A percentile compares a stretch with the other conserved stretches of the same genome.
Evolutionary conservation across 2,329 filamentous ascomycete genomes (phyloP).

Genomic region (Fusarium acutatum): DNA sequence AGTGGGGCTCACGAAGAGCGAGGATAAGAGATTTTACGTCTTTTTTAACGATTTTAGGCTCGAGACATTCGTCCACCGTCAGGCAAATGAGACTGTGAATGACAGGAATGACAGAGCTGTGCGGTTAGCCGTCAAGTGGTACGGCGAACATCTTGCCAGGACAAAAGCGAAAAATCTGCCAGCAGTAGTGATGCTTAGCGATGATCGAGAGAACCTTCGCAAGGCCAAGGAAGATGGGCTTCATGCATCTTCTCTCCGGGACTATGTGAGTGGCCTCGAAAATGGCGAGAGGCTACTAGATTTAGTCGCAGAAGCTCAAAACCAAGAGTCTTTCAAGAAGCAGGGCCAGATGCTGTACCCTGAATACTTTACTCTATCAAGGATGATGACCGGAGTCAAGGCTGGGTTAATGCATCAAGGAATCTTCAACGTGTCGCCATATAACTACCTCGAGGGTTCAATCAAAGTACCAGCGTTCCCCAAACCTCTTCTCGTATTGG

Average conservation of each 20-base stretch:
- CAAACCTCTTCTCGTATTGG: conserved; percentile 85
- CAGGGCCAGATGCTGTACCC: conserved; percentile 79
- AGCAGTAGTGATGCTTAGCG: conserved; percentile 89
- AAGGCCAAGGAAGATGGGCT: conserved; percentile 82
- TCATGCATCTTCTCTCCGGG: conserved; percentile 71
- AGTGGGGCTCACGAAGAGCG: conserved; percentile 89
- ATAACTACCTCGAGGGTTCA: conserved; percentile 96
- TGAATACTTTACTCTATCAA: conserved; percentile 89
- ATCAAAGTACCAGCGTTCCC: conserved; percentile 91
- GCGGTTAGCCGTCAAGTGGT: conserved; percentile 87
- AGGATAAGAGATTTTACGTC: conserved; percentile 97
- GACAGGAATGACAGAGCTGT: conserved; percentile 96
- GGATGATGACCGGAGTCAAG: conserved; percentile 93
- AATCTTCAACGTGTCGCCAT: conserved; percentile 93
- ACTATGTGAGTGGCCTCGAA: conserved; percentile 86
- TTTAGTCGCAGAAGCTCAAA: conserved; percentile 86
- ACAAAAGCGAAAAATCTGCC: conserved; percentile 71
- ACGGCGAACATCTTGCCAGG: conserved; percentile 78
- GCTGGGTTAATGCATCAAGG: conserved; percentile 91
- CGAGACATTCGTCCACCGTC: conserved; percentile 85
- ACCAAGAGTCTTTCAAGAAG: conserved; percentile 70
- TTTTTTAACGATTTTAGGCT: conserved; percentile 99
- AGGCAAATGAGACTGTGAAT: conserved; percentile 86
- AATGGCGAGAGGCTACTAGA: conserved; percentile 88
- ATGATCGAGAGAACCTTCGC: conserved; percentile 86